Conservation (phyloP, 768 basidiomycete genomes). For the Hirschioporus abietinus region DNA sequence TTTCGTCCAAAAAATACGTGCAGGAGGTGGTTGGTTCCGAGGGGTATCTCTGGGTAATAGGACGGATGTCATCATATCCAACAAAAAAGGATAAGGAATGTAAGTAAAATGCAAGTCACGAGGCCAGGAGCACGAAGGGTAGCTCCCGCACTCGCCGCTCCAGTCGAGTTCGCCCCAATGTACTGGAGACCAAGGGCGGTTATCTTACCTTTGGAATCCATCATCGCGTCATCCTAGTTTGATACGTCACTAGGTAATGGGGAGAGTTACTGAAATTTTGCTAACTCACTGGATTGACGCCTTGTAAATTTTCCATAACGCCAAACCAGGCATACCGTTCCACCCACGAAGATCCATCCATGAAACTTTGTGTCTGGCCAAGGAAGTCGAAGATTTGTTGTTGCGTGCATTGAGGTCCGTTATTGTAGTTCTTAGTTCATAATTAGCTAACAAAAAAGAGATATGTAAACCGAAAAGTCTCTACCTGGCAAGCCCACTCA, state of each 20-base stretch:
- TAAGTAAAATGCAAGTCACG: background rate
- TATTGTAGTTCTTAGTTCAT: slow-evolving; percentile 32
- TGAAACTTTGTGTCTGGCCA: slow-evolving; percentile 45
- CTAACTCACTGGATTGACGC: slow-evolving; percentile 40
- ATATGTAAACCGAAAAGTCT: background rate
- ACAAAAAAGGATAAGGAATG: background rate
- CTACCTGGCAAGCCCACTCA: slow-evolving; percentile 49
- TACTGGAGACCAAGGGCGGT: slow-evolving; percentile 46
- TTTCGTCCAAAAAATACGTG: background rate
- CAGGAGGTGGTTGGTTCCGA: background rate
- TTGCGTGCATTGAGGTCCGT: slow-evolving; percentile 38
- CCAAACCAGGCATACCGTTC: slow-evolving; percentile 63
- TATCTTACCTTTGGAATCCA: slow-evolving; percentile 38
- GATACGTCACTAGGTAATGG: slow-evolving; percentile 9
- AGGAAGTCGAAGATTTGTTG: slow-evolving; percentile 42
- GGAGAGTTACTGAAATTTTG: background rate
- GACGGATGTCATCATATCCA: background rate
- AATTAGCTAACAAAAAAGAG: background rate
- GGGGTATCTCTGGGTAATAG: background rate
- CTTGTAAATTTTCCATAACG: slow-evolving; percentile 43
- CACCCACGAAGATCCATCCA: slow-evolving; percentile 47
- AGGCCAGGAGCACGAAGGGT: background rate
- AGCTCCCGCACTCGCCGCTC: background rate
- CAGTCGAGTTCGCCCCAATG: slow-evolving; percentile 24
- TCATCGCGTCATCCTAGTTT: slow-evolving; percentile 24